A percentile compares a stretch with the other conserved stretches of the same genome.
phyloP scores from a whole-genome alignment of 192 early-diverging fungal genomes.

The Coemansia sp. region DNA sequence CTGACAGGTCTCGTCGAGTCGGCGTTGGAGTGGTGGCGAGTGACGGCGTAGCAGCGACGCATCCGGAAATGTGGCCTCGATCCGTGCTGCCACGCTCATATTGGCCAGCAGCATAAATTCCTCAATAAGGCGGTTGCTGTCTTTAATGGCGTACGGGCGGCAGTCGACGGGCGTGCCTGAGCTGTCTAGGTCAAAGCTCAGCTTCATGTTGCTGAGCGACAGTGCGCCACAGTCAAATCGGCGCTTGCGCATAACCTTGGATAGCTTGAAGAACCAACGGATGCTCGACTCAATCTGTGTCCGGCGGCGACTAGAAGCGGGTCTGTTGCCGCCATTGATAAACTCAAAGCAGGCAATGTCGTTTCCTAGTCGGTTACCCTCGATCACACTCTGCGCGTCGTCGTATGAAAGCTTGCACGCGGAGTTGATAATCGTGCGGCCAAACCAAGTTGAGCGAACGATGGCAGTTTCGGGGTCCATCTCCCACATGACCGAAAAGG shows the following conservation, averaged over 20 bases:
- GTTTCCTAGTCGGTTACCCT: conserved; percentile 29
- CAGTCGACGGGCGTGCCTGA: conserved; percentile 86
- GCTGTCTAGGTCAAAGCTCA: conserved; percentile 90
- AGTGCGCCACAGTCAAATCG: conserved; percentile 83
- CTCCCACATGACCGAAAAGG: conserved; percentile 75
- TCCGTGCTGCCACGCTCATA: conserved; percentile 90
- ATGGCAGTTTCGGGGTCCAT: conserved; percentile 63
- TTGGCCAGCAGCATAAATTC: conserved; percentile 93
- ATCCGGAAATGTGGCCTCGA: conserved; percentile 75
- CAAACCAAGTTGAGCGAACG: conserved; percentile 79
- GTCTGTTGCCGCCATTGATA: conserved; percentile 9
- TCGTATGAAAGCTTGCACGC: conserved; percentile 95
- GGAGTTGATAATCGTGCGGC: conserved; percentile 87
- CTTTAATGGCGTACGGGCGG: conserved; percentile 57
- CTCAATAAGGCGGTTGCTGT: conserved; percentile 94
- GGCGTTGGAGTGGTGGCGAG: conserved; percentile 54
- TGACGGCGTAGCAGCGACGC: conserved; percentile 82
- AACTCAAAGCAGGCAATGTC: conserved; percentile 18
- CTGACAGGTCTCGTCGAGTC: conserved; percentile 32
- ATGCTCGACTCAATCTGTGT: conserved; percentile 60
- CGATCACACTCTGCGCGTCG: conserved; percentile 85
- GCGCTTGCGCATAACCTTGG: conserved; percentile 60
- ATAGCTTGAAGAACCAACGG: conserved; percentile 57
- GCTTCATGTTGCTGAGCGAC: conserved; percentile 88
- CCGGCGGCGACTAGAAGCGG: conserved; percentile 17